phyloP scores from a whole-genome alignment of 768 basidiomycete species.

The Leccinum subgranulosum region DNA sequence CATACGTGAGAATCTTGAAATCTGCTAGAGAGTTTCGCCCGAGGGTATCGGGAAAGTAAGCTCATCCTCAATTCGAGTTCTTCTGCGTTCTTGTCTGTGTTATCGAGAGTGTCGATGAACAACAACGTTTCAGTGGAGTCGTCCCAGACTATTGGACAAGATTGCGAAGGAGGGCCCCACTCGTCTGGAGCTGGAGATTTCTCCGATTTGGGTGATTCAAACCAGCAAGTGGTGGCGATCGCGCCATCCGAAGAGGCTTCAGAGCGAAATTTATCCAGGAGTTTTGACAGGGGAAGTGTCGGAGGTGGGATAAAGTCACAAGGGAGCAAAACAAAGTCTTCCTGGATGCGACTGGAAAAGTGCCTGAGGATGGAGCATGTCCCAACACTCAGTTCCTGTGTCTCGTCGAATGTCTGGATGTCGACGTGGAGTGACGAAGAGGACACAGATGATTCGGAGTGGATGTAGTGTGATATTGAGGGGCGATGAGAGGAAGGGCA shows the following conservation, averaged over 20 bases:
- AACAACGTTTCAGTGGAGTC: slow-evolving; percentile 61
- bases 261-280: slow-evolving; percentile 81
- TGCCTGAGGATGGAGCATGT: slow-evolving; percentile 76
- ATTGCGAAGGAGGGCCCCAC: slow-evolving; percentile 51
- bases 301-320: slow-evolving; percentile 88
- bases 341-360: slow-evolving; percentile 70
- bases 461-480: slow-evolving; percentile 79
- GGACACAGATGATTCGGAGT: slow-evolving; percentile 65
- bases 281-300: slow-evolving; percentile 58
- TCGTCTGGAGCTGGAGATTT: slow-evolving; percentile 60
- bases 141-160: slow-evolving; percentile 66
- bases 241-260: slow-evolving; percentile 62
- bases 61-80: slow-evolving; percentile 76
- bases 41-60: slow-evolving; percentile 75
- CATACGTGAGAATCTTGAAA: slow-evolving; percentile 90
- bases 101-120: slow-evolving; percentile 69
- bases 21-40: slow-evolving; percentile 59
- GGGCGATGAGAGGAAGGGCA: slow-evolving; percentile 76
- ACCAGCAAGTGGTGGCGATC: slow-evolving; percentile 69
- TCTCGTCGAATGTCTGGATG: slow-evolving; percentile 77
- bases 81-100: slow-evolving; percentile 61
- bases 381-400: slow-evolving; percentile 59
- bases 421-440: slow-evolving; percentile 68
- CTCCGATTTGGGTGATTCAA: slow-evolving; percentile 45
- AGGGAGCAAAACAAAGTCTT: slow-evolving; percentile 86